These are phyloP conservation scores for Nicotiana sylvestris DNA, from an alignment of 257 asterid genomes.

Conservation along the genomic window DNA sequence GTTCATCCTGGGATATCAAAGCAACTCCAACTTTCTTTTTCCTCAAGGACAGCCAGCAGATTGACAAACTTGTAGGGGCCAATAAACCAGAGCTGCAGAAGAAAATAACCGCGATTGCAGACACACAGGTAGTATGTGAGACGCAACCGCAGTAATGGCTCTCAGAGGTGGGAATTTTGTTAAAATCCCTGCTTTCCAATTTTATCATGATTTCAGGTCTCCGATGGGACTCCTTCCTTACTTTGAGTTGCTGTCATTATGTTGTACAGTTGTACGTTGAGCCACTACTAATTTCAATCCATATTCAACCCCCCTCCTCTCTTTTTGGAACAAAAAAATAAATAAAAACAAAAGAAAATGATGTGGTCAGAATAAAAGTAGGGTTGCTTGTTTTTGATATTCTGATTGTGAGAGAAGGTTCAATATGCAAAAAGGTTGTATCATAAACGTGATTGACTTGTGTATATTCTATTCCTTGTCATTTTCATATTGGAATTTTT, in stretches of 20 bases:
- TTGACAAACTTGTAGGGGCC: constrained; percentile 97
- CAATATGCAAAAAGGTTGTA: too few relatives aligned
- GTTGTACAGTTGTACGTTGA: constrained; percentile 6
- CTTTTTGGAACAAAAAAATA: too few relatives aligned
- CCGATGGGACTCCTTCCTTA: neutral
- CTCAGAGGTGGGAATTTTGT: neutral
- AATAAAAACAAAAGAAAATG: too few relatives aligned
- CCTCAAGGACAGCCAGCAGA: constrained; percentile 70
- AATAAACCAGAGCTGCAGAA: constrained; percentile 91
- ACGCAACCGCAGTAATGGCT: constrained; percentile 17
- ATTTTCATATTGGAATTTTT: too few relatives aligned
- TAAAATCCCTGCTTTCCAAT: neutral
- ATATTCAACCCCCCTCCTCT: neutral
- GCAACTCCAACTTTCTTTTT: constrained; percentile 99
- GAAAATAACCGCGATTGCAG: constrained; percentile 59
- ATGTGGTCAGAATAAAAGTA: too few relatives aligned
- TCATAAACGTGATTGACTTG: too few relatives aligned
- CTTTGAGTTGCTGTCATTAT: neutral
- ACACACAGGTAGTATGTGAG: constrained; percentile 32
- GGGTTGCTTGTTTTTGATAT: too few relatives aligned
- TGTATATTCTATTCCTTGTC: too few relatives aligned
- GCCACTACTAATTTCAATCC: neutral
- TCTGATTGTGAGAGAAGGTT: too few relatives aligned
- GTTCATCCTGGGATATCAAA: constrained; percentile 94
- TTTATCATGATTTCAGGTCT: neutral